phyloP scores from a whole-genome alignment of 495 filamentous ascomycete genomes.

The Hyphodiscus hymeniophilus region DNA sequence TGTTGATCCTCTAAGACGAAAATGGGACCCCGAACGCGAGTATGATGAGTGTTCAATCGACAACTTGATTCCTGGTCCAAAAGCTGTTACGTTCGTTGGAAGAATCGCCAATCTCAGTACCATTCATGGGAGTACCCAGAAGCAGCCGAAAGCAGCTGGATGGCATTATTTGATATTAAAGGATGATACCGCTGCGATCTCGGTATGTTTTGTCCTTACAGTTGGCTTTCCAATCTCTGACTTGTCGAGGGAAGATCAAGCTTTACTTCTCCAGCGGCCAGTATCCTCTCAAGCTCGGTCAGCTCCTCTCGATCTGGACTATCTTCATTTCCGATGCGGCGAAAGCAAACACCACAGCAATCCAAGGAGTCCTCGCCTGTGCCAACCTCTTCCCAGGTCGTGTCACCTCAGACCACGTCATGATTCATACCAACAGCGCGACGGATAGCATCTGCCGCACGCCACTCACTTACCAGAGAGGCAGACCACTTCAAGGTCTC shows the following conservation, averaged over 20 bases:
- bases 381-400: slow-evolving; percentile 45
- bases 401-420: slow-evolving; percentile 40
- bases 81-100: slow-evolving; percentile 44
- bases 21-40: slow-evolving; percentile 46
- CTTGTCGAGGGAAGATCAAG: slow-evolving; percentile 28
- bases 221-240: not conserved
- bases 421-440: slow-evolving; percentile 40
- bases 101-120: slow-evolving; percentile 51
- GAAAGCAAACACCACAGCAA: slow-evolving; percentile 4
- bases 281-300: slow-evolving; percentile 31
- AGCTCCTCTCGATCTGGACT: slow-evolving; percentile 35
- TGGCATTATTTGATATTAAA: slow-evolving; percentile 47
- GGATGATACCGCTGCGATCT: slow-evolving; percentile 49
- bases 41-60: slow-evolving; percentile 45
- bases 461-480: slow-evolving; percentile 34
- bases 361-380: slow-evolving; percentile 27
- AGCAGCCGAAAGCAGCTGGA: slow-evolving; percentile 26
- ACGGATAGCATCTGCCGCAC: slow-evolving; percentile 32
- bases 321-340: slow-evolving; percentile 26
- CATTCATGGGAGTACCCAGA: slow-evolving; percentile 26
- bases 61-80: slow-evolving; percentile 41
- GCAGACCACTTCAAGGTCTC: slow-evolving; percentile 33
- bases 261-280: slow-evolving; percentile 27
- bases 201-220: slow-evolving; percentile 28
- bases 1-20: slow-evolving; percentile 29